A percentile compares a stretch with the other conserved stretches of the same genome.
Evolutionary conservation across 139 green algal species (phyloP).

Genomic region (Micractinium sp.): DNA sequence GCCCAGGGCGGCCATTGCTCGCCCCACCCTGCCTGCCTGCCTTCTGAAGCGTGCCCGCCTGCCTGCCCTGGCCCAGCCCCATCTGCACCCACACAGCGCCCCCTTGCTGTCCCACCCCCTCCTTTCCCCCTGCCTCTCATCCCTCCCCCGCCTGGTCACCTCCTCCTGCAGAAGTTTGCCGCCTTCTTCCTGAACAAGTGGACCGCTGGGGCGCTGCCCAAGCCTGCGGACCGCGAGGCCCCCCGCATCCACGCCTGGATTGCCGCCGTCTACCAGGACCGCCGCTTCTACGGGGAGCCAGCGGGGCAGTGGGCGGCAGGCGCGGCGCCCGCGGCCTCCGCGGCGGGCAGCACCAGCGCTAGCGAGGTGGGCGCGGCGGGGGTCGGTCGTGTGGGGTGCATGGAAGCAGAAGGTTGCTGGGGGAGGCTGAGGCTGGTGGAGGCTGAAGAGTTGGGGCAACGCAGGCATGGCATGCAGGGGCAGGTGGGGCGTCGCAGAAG

Average conservation of each 20-base stretch:
- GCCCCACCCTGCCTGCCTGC: not conserved
- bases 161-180: conserved; percentile 35
- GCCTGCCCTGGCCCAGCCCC: not conserved
- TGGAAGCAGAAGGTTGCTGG: not conserved
- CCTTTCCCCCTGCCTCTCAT: not conserved
- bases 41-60: not conserved
- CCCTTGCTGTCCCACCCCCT: not conserved
- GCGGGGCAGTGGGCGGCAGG: not conserved
- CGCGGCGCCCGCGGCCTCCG: not conserved
- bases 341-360: conserved; percentile 10
- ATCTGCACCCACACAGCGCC: too few species aligned
- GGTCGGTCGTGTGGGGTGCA: not conserved
- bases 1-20: not conserved
- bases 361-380: not conserved
- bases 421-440: too few species aligned
- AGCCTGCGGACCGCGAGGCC: conserved; percentile 46
- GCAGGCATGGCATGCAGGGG: too few species aligned
- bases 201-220: conserved; percentile 36
- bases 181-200: conserved; percentile 54
- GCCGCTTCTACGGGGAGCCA: conserved; percentile 11
- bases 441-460: not conserved
- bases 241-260: conserved; percentile 56
- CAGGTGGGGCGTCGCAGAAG: too few species aligned
- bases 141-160: not conserved
- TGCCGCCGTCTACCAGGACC: conserved; percentile 21